These are phyloP conservation scores for Xylaria sp. DNA, from an alignment of 2,329 filamentous ascomycete genomes.

Conservation along the genomic window DNA sequence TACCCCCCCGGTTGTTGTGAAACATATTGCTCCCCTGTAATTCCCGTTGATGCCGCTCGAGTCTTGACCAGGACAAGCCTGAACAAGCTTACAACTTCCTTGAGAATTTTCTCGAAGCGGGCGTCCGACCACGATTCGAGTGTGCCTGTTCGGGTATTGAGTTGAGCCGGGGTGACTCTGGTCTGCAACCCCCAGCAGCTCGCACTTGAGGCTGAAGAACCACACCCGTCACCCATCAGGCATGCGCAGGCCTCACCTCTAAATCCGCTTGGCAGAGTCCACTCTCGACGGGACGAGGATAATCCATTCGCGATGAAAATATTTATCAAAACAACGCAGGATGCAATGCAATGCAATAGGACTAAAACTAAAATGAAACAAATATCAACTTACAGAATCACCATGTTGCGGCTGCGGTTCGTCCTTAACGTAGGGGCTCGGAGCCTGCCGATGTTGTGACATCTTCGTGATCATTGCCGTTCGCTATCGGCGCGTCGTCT, in stretches of 20 bases:
- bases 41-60: slow-evolving; percentile 45
- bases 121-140: slow-evolving; percentile 15
- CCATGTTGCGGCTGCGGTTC: slow-evolving; percentile 43
- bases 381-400: slow-evolving; percentile 48
- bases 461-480: slow-evolving; percentile 51
- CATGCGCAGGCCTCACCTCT: slow-evolving; percentile 26
- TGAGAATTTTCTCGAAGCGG: slow-evolving; percentile 50
- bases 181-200: slow-evolving; percentile 27
- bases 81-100: slow-evolving; percentile 53
- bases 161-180: slow-evolving; percentile 32
- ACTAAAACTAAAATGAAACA: slow-evolving; percentile 24
- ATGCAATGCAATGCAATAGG: not conserved
- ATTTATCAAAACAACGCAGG: no score
- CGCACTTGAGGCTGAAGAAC: slow-evolving; percentile 32
- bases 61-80: slow-evolving; percentile 51
- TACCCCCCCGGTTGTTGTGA: slow-evolving; percentile 52
- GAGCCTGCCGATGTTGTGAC: slow-evolving; percentile 52
- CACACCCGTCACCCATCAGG: slow-evolving; percentile 14
- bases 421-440: slow-evolving; percentile 50
- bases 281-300: slow-evolving; percentile 7
- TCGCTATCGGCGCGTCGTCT: slow-evolving; percentile 22
- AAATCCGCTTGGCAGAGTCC: slow-evolving; percentile 27
- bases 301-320: no score
- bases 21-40: slow-evolving; percentile 58
- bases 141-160: slow-evolving; percentile 26